Percentiles rank a stretch among this genome's conserved stretches.
These are phyloP conservation scores for Geotrichum candidum DNA, from an alignment of 1,139 yeast genomes.

Conservation along the genomic window DNA sequence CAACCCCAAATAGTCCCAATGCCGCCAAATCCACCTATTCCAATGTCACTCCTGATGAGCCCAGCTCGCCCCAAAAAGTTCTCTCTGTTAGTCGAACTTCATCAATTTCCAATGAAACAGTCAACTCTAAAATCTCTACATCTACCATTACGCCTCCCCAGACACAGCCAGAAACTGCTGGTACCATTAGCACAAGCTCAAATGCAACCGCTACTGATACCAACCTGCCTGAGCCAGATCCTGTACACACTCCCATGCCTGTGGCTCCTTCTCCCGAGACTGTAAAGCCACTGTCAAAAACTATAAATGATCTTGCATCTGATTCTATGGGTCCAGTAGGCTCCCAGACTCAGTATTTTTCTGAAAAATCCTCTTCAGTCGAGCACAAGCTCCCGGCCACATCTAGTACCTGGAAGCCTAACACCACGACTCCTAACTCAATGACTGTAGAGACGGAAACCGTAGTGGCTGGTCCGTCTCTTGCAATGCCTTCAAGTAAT, in stretches of 20 bases:
- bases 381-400: neutral
- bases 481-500: constrained; percentile 30
- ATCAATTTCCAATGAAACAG: neutral
- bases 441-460: constrained; percentile 43
- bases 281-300: neutral
- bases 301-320: neutral
- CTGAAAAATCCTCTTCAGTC: neutral
- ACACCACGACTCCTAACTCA: constrained; percentile 19
- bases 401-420: neutral
- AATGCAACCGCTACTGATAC: neutral
- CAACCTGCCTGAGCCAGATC: neutral
- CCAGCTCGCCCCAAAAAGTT: neutral
- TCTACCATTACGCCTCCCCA: neutral
- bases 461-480: constrained; percentile 36
- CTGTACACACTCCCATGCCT: neutral
- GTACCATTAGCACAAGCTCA: neutral
- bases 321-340: neutral
- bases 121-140: neutral
- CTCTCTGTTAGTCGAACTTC: neutral
- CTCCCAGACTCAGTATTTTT: neutral
- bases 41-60: neutral
- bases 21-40: neutral
- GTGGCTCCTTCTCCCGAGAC: neutral
- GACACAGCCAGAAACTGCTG: neutral
- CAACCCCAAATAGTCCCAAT: neutral